Evolutionary conservation across 441 rosid genomes (phyloP), one percentile per base, ranked within the genome.

Genomic region (Eutrema salsugineum): DNA sequence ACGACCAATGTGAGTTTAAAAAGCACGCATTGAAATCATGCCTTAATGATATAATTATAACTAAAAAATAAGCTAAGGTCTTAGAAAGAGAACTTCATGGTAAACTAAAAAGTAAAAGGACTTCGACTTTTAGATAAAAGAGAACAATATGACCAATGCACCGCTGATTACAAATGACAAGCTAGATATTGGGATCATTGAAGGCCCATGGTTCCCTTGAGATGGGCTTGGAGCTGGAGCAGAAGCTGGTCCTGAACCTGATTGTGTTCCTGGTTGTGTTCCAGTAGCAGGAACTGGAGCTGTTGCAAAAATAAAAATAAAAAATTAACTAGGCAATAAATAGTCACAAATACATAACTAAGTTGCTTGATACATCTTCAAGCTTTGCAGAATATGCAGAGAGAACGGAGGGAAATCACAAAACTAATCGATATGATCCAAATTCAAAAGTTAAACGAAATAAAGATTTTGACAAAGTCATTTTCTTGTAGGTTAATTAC

Each of bases 171-270:
- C 71, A 39, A 56, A 7, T 40, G 76, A 47, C 35, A 49, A 53
- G 60, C 42, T 54, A 33, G 63, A 76, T 35, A 50, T 11, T 40
- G 78, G 64, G 63, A 27, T 27, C 51, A 68, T 11, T 16, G 76
- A 70, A 63, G 75, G 48, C 36, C 66, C 79, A 68, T 17, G 57
- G 73, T 53, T 75, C 16, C 20, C 8, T 22, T 40, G 3, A 33
- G 77, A 46, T 15, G 79, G 71, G 33, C 63, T 17, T 70, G 79
- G 76, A 58, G 68, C 76, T 11, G 76, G 76, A 50, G 67, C 56
- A 12, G 58, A 20, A 15, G 53, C 4, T 48, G 44, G 5, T 20
- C 3, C 35, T 46, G 27, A 14, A 30, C 24, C 28, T 40, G 16
- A 32, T 39, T 27, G 43, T 16, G 14, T 1, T 19, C 27, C 51